Evolutionary conservation across 1,139 yeast species (phyloP), one percentile per base, ranked within the genome.

Genomic region (Nakaseomyces bracarensis): DNA sequence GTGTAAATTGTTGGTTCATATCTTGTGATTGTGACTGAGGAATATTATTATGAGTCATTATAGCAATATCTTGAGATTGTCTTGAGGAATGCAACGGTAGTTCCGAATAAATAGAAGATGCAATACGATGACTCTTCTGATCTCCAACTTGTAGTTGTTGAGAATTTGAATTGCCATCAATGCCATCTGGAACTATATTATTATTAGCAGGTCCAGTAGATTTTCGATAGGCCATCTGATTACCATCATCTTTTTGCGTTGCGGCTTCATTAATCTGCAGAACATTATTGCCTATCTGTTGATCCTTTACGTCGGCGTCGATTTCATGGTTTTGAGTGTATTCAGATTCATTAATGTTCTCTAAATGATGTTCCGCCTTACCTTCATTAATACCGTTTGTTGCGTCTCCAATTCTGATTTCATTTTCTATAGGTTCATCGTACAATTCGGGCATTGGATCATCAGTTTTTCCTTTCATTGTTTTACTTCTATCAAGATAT

Each of bases 401-500:
- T 9, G n/a, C 6, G 10, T 6, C n/a, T 3, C n/a, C 28, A 11
- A 26, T 26, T 26, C 28, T 6, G 4, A 26, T 26, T 2, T 2
- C n/a, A 7, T n/a, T 7, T n/a, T 14, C 7, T 26, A n/a, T n/a
- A n/a, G n/a, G n/a, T n/a, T 26, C n/a, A 4, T 8, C 33, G 8
- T 7, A 10, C 19, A 28, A 2, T 8, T 28, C 33, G 4, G 35
- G 35, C 15, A 31, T 4, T 11, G 23, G 35, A 13, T 7, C 13
- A 4, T 31, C 15, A 11, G 9, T n/a, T 23, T 11, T n/a, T n/a
- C 13, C 35, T 14, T 31, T 31, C 15, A 31, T 31, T n/a, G 35
- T 31, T n/a, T 31, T 31, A 43, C 72, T 74, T 47, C 79, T 70
- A 45, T 81, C 84, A 52, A 82, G 77, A 51, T 82, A 82, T 16